phyloP scores from a whole-genome alignment of 1,284 basidiomycete genomes.

The Lignosus rhinocerotis region DNA sequence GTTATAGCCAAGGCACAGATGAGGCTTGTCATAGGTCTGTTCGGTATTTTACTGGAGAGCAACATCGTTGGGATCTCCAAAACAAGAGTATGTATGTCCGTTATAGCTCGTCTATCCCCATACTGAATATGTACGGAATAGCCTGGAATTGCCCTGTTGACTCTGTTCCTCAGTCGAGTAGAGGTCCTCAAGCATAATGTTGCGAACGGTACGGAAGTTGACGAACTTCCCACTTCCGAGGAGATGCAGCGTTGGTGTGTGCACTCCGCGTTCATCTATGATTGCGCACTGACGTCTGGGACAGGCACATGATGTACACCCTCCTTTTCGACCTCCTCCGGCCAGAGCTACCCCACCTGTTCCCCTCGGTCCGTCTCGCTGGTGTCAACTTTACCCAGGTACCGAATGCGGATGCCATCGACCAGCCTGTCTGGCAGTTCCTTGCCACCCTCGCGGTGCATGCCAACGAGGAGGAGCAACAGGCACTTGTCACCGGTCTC shows the following conservation, averaged over 20 bases:
- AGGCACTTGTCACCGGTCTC: constrained; percentile 81
- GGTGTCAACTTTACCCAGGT: constrained; percentile 35
- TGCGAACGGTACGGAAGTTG: constrained; percentile 47
- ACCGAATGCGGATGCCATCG: constrained; percentile 66
- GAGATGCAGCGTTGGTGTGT: constrained; percentile 86
- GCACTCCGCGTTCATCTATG: neutral
- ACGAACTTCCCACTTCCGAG: constrained; percentile 61
- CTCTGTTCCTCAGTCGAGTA: constrained; percentile 89
- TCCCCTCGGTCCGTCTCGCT: constrained; percentile 84
- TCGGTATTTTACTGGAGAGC: constrained; percentile 83
- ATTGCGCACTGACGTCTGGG: neutral
- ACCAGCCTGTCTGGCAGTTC: constrained; percentile 93
- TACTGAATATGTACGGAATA: constrained; percentile 34
- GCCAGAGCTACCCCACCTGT: constrained; percentile 77
- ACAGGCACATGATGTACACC: constrained; percentile 14
- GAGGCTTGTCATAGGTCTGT: constrained; percentile 83
- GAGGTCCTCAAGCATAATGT: constrained; percentile 85
- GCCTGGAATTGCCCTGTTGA: constrained; percentile 93
- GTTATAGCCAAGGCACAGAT: constrained; percentile 80
- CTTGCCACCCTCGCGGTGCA: constrained; percentile 88
- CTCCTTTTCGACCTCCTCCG: constrained; percentile 20
- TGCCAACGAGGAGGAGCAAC: constrained; percentile 82
- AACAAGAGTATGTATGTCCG: constrained; percentile 58
- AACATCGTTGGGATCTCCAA: constrained; percentile 73
- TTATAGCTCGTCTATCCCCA: neutral